A percentile compares a stretch with the other conserved stretches of the same genome.
phyloP scores from a whole-genome alignment of 495 filamentous ascomycete species.

The Hypoxylon crocopeplum region DNA sequence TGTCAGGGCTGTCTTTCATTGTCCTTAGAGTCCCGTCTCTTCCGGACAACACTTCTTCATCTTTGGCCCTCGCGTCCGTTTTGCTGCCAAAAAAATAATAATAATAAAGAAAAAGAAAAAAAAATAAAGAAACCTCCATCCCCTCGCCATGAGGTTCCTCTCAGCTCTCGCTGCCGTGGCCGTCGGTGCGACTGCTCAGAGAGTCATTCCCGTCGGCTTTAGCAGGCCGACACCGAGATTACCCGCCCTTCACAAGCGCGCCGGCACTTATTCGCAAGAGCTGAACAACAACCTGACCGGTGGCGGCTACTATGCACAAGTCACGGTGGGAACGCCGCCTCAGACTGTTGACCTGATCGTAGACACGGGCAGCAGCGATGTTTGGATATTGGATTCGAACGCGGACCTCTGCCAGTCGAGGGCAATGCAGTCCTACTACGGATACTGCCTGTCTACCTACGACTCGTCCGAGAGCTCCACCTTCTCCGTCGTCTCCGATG shows the following conservation, averaged over 20 bases:
- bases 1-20: no score
- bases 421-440: slow-evolving; percentile 42
- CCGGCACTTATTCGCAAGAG: slow-evolving; percentile 44
- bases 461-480: slow-evolving; percentile 71
- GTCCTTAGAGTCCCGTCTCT: no score
- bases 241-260: slow-evolving; percentile 25
- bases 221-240: slow-evolving; percentile 21
- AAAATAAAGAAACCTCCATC: no score
- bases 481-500: slow-evolving; percentile 65
- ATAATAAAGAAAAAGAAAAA: no score
- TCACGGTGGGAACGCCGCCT: slow-evolving; percentile 72
- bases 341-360: slow-evolving; percentile 63
- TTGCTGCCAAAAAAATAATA: no score
- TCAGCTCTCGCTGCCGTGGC: slow-evolving; percentile 13
- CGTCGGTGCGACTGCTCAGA: slow-evolving; percentile 24
- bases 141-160: slow-evolving; percentile 30
- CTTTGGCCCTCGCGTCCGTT: no score
- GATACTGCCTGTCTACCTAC: slow-evolving; percentile 41
- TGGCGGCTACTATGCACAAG: slow-evolving; percentile 68
- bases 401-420: slow-evolving; percentile 52
- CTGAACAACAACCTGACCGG: slow-evolving; percentile 56
- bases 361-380: slow-evolving; percentile 87
- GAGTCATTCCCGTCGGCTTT: slow-evolving; percentile 37
- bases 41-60: no score
- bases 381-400: slow-evolving; percentile 67